A percentile compares a stretch with the other conserved stretches of the same genome.
Conservation (phyloP, 2,329 filamentous ascomycete genomes). For the Pseudocercospora macadamiae region DNA sequence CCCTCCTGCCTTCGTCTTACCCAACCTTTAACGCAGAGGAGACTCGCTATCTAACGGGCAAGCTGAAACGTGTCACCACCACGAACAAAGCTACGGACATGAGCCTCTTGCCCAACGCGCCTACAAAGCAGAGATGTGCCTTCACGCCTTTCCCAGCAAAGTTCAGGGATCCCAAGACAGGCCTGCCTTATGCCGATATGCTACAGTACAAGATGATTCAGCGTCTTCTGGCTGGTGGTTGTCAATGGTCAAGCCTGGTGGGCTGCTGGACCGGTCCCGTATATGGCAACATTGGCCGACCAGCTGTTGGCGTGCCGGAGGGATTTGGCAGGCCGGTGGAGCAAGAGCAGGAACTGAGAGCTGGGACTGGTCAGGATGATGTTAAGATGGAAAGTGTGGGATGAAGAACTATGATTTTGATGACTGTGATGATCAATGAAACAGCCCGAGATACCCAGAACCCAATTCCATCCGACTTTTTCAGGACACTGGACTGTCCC, state of each 20-base stretch:
- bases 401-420: not conserved
- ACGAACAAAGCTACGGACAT: constrained; percentile 5
- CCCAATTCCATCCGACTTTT: too few species aligned
- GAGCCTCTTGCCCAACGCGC: constrained; percentile 41
- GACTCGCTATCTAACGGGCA: constrained; percentile 56
- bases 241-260: constrained; percentile 78
- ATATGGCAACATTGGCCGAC: constrained; percentile 51
- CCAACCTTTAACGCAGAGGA: constrained; percentile 52
- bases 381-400: not conserved
- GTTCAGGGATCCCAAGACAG: constrained; percentile 83
- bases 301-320: constrained; percentile 75
- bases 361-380: not conserved
- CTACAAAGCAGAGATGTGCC: constrained; percentile 62
- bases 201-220: constrained; percentile 83
- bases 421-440: constrained; percentile 3
- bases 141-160: constrained; percentile 73
- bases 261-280: constrained; percentile 76
- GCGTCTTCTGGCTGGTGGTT: constrained; percentile 70
- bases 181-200: constrained; percentile 76
- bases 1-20: constrained; percentile 49
- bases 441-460: not conserved
- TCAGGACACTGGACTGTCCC: too few species aligned
- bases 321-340: constrained; percentile 58
- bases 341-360: not conserved
- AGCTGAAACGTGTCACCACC: constrained; percentile 47